Conservation (phyloP, 2,329 filamentous ascomycete genomes). For the Colletotrichum sp. region DNA sequence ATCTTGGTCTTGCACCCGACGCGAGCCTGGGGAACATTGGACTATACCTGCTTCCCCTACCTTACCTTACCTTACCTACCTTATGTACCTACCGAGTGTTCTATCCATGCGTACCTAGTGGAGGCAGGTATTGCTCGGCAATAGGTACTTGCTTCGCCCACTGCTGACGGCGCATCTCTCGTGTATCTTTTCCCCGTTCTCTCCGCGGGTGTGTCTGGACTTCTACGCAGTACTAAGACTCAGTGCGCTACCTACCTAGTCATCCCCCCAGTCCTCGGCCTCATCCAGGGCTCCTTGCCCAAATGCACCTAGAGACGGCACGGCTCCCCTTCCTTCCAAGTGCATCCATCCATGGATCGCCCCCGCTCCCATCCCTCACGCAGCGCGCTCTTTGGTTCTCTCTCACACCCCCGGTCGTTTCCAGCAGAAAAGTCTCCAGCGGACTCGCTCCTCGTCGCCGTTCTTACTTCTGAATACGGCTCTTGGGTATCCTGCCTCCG, state of each 20-base stretch:
- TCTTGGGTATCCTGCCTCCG: slow-evolving; percentile 1
- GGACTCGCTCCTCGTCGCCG: neutral
- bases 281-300: neutral
- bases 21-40: too few species aligned
- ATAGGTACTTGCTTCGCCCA: neutral
- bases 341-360: neutral
- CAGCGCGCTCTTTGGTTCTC: neutral
- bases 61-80: neutral
- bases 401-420: neutral
- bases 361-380: neutral
- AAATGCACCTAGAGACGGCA: slow-evolving; percentile 1
- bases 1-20: too few species aligned
- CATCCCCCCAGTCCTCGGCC: neutral
- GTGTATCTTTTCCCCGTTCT: neutral
- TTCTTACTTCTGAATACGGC: slow-evolving; percentile 1
- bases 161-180: neutral
- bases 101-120: neutral
- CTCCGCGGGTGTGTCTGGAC: neutral
- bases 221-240: neutral
- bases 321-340: neutral
- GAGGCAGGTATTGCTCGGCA: neutral
- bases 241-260: neutral
- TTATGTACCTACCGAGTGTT: neutral
- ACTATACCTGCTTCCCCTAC: too few species aligned
- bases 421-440: neutral